These are phyloP conservation scores for Alternaria infectoria DNA, from an alignment of 2,329 filamentous ascomycete genomes.

Conservation along the genomic window DNA sequence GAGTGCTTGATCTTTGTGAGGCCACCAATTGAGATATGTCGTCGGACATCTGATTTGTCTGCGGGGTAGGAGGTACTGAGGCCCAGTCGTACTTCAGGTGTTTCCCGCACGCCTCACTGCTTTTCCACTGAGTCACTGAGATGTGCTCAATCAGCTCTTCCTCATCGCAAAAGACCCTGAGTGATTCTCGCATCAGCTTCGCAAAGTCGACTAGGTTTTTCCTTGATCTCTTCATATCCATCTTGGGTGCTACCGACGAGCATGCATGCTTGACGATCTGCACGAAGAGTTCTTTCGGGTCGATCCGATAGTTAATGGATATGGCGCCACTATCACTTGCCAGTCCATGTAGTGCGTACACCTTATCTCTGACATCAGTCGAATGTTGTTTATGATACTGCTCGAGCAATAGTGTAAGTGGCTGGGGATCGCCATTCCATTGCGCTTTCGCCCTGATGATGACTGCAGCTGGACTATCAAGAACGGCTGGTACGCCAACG, in stretches of 20 bases:
- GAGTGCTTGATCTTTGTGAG: too few relatives aligned
- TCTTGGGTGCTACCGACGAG: not conserved
- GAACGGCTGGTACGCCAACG: not conserved
- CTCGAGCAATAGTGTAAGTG: accelerated
- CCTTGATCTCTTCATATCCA: too few relatives aligned
- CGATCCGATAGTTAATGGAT: not conserved
- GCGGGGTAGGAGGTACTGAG: too few relatives aligned
- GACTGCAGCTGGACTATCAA: accelerated
- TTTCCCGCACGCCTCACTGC: too few relatives aligned
- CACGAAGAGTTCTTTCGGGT: accelerated
- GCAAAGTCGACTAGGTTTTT: too few relatives aligned
- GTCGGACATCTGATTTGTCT: too few relatives aligned
- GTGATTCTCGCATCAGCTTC: not conserved
- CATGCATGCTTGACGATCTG: not conserved
- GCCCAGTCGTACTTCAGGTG: too few relatives aligned
- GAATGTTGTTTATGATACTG: not conserved
- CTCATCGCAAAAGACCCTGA: not conserved
- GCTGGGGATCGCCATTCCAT: not conserved
- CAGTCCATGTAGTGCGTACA: not conserved
- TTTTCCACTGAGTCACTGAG: too few relatives aligned
- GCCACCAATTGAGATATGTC: too few relatives aligned
- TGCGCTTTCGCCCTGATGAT: not conserved
- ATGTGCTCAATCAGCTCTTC: too few relatives aligned
- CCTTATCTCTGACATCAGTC: not conserved
- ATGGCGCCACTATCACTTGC: accelerated